phyloP scores from a whole-genome alignment of 495 filamentous ascomycete genomes.

The Penicillium goetzii region DNA sequence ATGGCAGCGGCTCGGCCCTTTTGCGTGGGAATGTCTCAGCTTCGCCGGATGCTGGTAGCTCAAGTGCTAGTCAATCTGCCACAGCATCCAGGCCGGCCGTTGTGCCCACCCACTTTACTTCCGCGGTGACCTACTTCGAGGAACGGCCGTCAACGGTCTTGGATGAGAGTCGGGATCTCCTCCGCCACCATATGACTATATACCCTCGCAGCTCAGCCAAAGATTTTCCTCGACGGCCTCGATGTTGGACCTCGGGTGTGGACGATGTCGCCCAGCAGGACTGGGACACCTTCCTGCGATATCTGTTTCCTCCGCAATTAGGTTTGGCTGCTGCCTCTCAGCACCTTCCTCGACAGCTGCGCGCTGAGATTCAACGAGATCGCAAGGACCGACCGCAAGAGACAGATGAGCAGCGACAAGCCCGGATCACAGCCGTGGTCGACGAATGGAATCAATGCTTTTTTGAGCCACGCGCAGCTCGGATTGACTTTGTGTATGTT shows the following conservation, averaged over 20 bases:
- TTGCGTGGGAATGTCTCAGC: slow-evolving; percentile 26
- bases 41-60: slow-evolving; percentile 27
- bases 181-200: slow-evolving; percentile 50
- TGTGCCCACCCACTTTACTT: slow-evolving; percentile 43
- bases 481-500: slow-evolving; percentile 45
- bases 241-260: slow-evolving; percentile 43
- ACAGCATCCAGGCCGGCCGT: slow-evolving; percentile 17
- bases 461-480: slow-evolving; percentile 47
- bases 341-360: slow-evolving; percentile 44
- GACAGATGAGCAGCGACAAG: slow-evolving; percentile 46
- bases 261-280: slow-evolving; percentile 51
- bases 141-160: slow-evolving; percentile 38
- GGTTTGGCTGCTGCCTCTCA: slow-evolving; percentile 46
- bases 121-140: slow-evolving; percentile 51
- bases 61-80: slow-evolving; percentile 13
- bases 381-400: slow-evolving; percentile 50
- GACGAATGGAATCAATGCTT: slow-evolving; percentile 59
- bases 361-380: slow-evolving; percentile 48
- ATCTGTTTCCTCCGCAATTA: slow-evolving; percentile 49
- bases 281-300: slow-evolving; percentile 56
- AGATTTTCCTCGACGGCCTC: slow-evolving; percentile 52
- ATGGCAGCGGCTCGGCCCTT: slow-evolving; percentile 20
- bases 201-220: slow-evolving; percentile 49
- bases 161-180: slow-evolving; percentile 30
- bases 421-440: slow-evolving; percentile 48